These are phyloP conservation scores for Ustilago loliicola DNA, from an alignment of 1,284 basidiomycete genomes.

Conservation along the genomic window DNA sequence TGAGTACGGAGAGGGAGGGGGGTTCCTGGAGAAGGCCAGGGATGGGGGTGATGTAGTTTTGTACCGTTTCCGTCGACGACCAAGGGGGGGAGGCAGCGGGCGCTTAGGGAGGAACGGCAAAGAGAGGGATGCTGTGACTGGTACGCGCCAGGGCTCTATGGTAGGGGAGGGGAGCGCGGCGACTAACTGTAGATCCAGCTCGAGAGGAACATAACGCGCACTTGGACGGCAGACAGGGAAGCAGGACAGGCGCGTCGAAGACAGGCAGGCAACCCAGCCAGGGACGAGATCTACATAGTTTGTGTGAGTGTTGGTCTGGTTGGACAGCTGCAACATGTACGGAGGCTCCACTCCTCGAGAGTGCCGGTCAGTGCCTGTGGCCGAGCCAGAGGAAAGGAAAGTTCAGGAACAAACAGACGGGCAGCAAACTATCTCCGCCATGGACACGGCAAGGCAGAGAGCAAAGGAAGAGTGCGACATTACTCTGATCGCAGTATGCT, in stretches of 20 bases:
- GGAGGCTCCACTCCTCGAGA: constrained; percentile 9
- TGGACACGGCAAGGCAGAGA: neutral
- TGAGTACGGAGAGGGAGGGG: neutral
- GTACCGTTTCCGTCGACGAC: constrained; percentile 18
- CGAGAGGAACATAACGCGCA: neutral
- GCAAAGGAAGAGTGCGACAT: constrained; percentile 5
- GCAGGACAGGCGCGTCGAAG: constrained; percentile 4
- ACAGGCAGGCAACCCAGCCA: neutral
- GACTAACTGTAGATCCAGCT: neutral
- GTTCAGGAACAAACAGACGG: constrained; percentile 29
- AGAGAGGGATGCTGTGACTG: neutral
- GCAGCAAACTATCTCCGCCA: neutral
- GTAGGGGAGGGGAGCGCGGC: neutral
- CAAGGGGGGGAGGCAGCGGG: neutral
- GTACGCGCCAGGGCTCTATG: neutral
- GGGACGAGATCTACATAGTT: constrained; percentile 13
- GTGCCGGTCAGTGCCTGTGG: neutral
- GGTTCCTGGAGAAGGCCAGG: constrained; percentile 1
- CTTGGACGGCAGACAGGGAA: constrained; percentile 1
- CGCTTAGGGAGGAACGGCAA: neutral
- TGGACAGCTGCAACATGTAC: constrained; percentile 25
- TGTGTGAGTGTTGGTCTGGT: constrained; percentile 16
- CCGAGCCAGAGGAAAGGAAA: neutral
- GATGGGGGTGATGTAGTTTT: constrained; percentile 23
- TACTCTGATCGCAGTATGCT: constrained; percentile 18